Conservation (phyloP, 2,329 filamentous ascomycete species). For the Penicillium hesseltinei region DNA sequence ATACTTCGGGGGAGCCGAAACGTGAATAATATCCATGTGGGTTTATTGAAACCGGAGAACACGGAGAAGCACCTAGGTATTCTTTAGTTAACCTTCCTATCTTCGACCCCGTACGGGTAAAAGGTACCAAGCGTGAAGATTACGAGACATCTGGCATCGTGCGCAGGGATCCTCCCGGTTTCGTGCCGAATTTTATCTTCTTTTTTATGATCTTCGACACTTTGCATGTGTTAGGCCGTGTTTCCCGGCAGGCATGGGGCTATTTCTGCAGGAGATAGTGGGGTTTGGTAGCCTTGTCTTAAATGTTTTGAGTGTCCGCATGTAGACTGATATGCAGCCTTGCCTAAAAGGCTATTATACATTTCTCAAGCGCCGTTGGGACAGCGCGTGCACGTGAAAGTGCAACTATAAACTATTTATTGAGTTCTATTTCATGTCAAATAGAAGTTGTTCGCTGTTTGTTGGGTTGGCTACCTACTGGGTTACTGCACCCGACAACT, state of each 20-base stretch:
- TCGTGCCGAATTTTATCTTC: background rate
- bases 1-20: constrained; percentile 1
- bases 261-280: background rate
- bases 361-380: background rate
- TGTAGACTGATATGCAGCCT: background rate
- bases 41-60: constrained; percentile 3
- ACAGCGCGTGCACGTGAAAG: background rate
- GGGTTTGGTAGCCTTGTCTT: constrained; percentile 1
- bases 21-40: background rate
- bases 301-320: background rate
- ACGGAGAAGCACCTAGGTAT: background rate
- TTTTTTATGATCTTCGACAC: background rate
- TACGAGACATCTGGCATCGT: background rate
- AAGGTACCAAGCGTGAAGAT: background rate
- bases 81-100: background rate
- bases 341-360: background rate
- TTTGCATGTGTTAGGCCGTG: background rate
- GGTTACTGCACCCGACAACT: too few species aligned
- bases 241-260: background rate
- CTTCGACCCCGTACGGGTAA: too few species aligned
- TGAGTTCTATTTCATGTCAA: background rate
- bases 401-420: background rate
- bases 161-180: background rate
- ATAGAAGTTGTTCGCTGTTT: background rate
- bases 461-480: background rate